These are phyloP conservation scores for Myriosclerotinia scirpicola DNA, from an alignment of 2,329 filamentous ascomycete species.

Conservation along the genomic window DNA sequence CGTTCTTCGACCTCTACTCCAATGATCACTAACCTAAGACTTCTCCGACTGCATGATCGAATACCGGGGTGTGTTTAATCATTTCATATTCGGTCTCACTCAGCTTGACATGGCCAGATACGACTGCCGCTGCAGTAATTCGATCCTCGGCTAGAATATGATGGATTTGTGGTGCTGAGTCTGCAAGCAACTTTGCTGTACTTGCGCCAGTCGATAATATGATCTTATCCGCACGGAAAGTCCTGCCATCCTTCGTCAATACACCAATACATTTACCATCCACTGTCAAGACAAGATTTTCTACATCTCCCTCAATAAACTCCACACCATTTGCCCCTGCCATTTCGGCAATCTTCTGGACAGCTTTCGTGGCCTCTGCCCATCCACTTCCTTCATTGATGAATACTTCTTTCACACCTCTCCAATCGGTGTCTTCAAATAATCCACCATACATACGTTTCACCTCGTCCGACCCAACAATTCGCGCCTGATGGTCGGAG, in stretches of 20 bases:
- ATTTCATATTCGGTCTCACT: constrained; percentile 47
- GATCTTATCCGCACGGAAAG: constrained; percentile 52
- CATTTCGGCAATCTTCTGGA: constrained; percentile 47
- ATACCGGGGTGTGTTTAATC: constrained; percentile 53
- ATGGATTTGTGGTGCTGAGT: constrained; percentile 50
- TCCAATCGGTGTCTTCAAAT: constrained; percentile 42
- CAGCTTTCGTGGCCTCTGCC: constrained; percentile 51
- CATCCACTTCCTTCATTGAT: constrained; percentile 54
- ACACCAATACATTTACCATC: constrained; percentile 52
- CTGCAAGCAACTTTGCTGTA: constrained; percentile 54
- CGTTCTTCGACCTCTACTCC: neutral
- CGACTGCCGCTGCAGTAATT: constrained; percentile 57
- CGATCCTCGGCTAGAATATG: constrained; percentile 54
- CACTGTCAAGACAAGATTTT: constrained; percentile 49
- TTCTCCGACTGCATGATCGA: constrained; percentile 48
- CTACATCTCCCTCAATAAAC: constrained; percentile 47
- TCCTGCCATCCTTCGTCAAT: constrained; percentile 47
- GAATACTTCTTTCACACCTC: constrained; percentile 46
- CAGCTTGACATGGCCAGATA: constrained; percentile 50
- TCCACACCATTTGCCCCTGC: constrained; percentile 48
- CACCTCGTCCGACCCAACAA: constrained; percentile 47
- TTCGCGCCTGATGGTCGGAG: constrained; percentile 41
- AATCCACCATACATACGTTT: constrained; percentile 45
- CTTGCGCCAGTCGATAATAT: constrained; percentile 58
- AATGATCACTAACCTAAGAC: constrained; percentile 44